Base-by-base conservation (phyloP, 2,329 filamentous ascomycete genomes). In the Neonectria sp. region DNA sequence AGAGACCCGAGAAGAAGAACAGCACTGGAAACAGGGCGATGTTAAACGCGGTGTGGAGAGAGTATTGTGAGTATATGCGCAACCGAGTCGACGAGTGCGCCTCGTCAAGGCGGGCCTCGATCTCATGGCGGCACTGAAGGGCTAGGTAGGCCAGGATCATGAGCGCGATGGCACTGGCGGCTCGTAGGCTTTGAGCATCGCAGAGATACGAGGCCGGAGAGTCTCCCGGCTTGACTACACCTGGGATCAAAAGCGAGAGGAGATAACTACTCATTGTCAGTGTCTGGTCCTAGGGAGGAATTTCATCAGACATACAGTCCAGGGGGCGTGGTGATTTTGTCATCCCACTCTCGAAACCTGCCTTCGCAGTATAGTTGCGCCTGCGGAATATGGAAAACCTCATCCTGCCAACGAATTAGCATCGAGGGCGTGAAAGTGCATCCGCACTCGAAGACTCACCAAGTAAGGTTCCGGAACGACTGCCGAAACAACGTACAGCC, bases 251-350 rank as follows among this genome's bases (percentile, higher is more conserved):
- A 4, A 79, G 69, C 0, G 86, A 86, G 6, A 87, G 69, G 17
- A 85, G 71, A 67, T 89, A 88, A 7, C 85, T 88, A 57, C 6
- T 2, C 6, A 21, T 45, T 25, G 43, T 76, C 29, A 73, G 63
- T 29, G 33, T 9, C 40, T 31, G 53, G 9, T 15, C 4, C 25
- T 13, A 5, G 11, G 5, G 9, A 27, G 29, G n/a, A n/a, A 25
- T 6, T 3, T 25, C 6, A 35, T 37, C 13, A 13, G 15, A 40
- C 85, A 79, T 85, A 94, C 83, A 99, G 83, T 37, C 95, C 96
- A 0, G 96, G 95, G 0, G 96, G 96, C 1, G 96, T 99, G 0
- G 96, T 99, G 77, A 99, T 96, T 79, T 98, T 99, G 67, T 95
- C 92, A 80, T 99, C 95, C 96, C 96, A 99, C 63, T 93, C 86